Evolutionary conservation across 2,329 filamentous ascomycete species (phyloP), one percentile per base, ranked within the genome.

Genomic region (Fusarium pseudonygamai): DNA sequence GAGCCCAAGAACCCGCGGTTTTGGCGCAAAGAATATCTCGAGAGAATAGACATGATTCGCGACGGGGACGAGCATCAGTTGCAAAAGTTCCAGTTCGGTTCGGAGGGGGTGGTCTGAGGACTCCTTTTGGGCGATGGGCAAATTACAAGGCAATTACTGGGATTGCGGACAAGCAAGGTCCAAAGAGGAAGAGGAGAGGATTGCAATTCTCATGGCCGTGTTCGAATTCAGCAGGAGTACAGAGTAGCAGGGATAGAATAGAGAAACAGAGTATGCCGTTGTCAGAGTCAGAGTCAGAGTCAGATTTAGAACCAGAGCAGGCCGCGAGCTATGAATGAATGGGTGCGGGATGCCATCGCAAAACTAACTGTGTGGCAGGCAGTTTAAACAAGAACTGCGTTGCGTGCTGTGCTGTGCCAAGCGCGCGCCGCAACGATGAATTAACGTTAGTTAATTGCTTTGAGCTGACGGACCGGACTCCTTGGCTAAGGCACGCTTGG

Each of bases 1-100:
- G 81, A 80, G 69, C 86, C 86, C 50, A 88, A 79, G 69, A 87
- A 88, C 45, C 86, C 86, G 65, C 86, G 85, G 68, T 88, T 88
- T 53, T 80, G 81, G 66, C 78, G 79, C 66, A 79, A 65, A 22
- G 77, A 71, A 59, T 78, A 70, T 58, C 67, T 73, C 50, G 78
- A 76, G 61, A 80, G 75, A 55, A 77, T 70, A 64, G 77, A 74
- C 81, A 82, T 82, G 65, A 69, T 62, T 72, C 65, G 70, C 57
- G 67, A 71, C 57, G 46, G 70, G 32, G 59, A 46, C 59, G 59
- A 67, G 67, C 64, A 71, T 68, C 71, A 71, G 75, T 74, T 68
- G 72, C 63, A 68, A 60, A 60, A 59, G 67, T 53, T 62, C 62
- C 55, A 57, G 43, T 42, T 26, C 50, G 34, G 42, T 42, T 32